Evolutionary conservation across 306 rosid species (phyloP).

Genomic region (Cyclanthera cordifolia): DNA sequence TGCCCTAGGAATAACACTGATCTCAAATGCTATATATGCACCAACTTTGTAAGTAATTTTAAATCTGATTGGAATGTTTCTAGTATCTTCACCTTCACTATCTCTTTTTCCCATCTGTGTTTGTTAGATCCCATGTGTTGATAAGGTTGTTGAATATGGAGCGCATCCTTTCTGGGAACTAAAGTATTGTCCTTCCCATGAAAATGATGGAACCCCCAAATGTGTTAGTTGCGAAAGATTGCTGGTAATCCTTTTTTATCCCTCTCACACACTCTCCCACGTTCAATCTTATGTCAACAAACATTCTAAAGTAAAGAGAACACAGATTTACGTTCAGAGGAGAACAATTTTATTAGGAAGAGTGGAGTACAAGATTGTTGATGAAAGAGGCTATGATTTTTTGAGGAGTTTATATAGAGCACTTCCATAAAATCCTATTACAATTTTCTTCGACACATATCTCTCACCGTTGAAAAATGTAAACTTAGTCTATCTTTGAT

Average conservation of each 20-base stretch:
- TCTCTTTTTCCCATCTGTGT: background rate
- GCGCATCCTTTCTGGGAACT: conserved; percentile 92
- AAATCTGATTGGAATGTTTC: background rate
- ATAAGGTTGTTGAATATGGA: conserved; percentile 64
- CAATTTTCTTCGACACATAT: too few relatives aligned
- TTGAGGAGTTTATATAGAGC: too few relatives aligned
- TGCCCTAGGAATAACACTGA: conserved; percentile 70
- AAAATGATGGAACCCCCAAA: conserved; percentile 73
- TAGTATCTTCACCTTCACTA: background rate
- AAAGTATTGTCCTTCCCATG: conserved; percentile 90
- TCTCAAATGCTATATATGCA: conserved; percentile 83
- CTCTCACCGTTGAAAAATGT: too few relatives aligned
- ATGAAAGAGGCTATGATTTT: too few relatives aligned
- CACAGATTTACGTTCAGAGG: too few relatives aligned
- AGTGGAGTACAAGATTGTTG: too few relatives aligned
- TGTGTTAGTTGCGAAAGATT: conserved; percentile 97
- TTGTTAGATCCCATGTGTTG: conserved; percentile 60
- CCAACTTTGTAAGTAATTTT: conserved; percentile 50
- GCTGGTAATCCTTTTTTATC: conserved; percentile 46
- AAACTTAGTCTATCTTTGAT: background rate
- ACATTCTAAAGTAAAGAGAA: too few relatives aligned
- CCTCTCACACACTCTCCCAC: background rate
- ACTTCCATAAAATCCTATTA: too few relatives aligned
- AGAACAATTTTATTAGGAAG: too few relatives aligned
- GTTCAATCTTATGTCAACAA: too few relatives aligned